These are phyloP conservation scores for Medicago ruthenica DNA, from an alignment of 306 rosid species.

Conservation along the genomic window DNA sequence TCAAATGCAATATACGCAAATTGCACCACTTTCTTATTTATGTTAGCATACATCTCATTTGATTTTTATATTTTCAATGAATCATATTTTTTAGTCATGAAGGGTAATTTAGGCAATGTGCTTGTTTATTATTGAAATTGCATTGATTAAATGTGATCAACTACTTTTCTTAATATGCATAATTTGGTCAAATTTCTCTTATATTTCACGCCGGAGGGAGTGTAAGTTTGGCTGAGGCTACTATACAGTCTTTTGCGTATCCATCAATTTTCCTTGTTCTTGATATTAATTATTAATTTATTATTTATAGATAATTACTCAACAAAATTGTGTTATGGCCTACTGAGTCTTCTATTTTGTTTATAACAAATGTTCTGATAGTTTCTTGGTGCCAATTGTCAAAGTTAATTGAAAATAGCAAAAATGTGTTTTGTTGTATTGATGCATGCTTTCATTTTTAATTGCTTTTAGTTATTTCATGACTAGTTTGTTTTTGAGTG, in stretches of 20 bases:
- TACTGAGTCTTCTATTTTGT: not conserved
- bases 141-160: too few species aligned
- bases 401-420: constrained; percentile 18
- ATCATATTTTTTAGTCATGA: too few species aligned
- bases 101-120: too few species aligned
- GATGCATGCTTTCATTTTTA: constrained; percentile 13
- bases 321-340: not conserved
- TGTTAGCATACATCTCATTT: too few species aligned
- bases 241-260: constrained; percentile 10
- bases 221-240: not conserved
- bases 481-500: not conserved
- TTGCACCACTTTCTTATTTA: too few species aligned
- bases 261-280: not conserved
- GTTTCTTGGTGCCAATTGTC: constrained; percentile 15
- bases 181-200: not conserved
- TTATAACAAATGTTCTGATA: not conserved
- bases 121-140: too few species aligned
- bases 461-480: not conserved
- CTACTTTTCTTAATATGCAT: not conserved
- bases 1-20: too few species aligned
- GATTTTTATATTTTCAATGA: too few species aligned
- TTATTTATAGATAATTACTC: constrained; percentile 4
- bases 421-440: constrained; percentile 30
- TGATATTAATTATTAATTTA: not conserved
- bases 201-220: not conserved